Base-by-base conservation (phyloP, 805 yeast species). In the Candida multigemmis region DNA sequence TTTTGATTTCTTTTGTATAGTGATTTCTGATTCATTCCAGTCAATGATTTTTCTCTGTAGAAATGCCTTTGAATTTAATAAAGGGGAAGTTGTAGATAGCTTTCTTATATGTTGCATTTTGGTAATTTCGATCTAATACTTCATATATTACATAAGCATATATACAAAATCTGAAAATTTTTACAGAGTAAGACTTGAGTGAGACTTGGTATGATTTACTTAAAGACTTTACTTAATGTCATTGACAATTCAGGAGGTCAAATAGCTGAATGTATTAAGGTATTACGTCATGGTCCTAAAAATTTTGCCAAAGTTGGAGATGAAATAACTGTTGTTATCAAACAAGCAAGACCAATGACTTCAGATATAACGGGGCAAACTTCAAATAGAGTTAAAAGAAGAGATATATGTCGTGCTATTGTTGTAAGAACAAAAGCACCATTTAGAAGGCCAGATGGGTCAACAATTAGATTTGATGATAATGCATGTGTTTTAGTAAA, bases 221-320 rank as follows among this genome's bases (percentile, higher is more conserved):
- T 89, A 46, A 89, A 89, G 62, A 67, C 95, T 10, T 64, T 91
- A 54, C 60, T 86, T 29, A 87, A 81, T 52, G 95, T 87, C 38
- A 83, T 89, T 36, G 98, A 89, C 58, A 89, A 89, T 67, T 80
- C 95, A 13, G 94, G 97, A 16, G 98, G 96, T 3, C 83, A 81
- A 52, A 57, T 86, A 35, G 97, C 81, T 10, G 97, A 91, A 56
- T 91, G 97, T 54, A 86, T 91, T 65, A 89, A 89, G 56, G 96
- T 91, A 10, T 65, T 91, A 38, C 76, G 94, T 36, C 94, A 91
- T 48, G 75, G 80, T 2, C 95, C 95, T 16, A 74, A 68, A 50
- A 78, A 78, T 47, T 78, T 76, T 38, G 97, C 94, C 17, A 62
- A 68, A 29, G 75, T 86, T 14, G 96, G 98, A 24, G 98, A 91